Evolutionary conservation across 192 early-diverging fungal species (phyloP), one percentile per base, ranked within the genome.

Genomic region (Coemansia sp.): DNA sequence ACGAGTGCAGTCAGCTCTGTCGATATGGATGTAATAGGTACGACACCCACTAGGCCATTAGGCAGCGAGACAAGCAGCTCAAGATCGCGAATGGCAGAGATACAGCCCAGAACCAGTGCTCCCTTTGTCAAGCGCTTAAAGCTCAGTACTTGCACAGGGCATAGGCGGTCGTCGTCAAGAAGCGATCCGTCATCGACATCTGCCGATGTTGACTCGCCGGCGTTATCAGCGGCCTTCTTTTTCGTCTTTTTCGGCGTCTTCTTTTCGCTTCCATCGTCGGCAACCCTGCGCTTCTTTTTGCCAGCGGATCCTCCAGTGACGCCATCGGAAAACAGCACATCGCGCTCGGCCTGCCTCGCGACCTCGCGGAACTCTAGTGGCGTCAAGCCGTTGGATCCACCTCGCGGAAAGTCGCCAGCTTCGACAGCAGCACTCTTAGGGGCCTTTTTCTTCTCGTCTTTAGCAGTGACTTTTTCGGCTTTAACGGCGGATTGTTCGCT

Each of bases 1-100:
- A 95, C 90, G 51, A 84, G 61, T 52, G 85, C 75, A 43, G 94
- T 90, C 47, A 97, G 69, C 33, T 88, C 72, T 12, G 90, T 85
- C 1, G 94, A 96, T 54, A 98, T 89, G 63, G 96, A 93, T 27
- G 94, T 93, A 68, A 98, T 97, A 29, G 93, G 87, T 57, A 97
- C 91, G 52, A 78, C 87, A 46, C 96, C 96, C 2, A 85, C 85
- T 47, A 97, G 79, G 69, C 96, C 93, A 71, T 94, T 89, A 5
- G 96, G 96, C 67, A 98, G 86, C 22, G 91, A 87, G 16, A 98
- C 87, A 36, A 89, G 81, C 36, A 97, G 57, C 68, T 95, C 91
- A n/a, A 96, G 87, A 24, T 92, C 91, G 67, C 89, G 89, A 66
- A 98, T 92, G 27, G 89, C 86, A 27, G 90, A 87, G 49, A 98